Conservation (phyloP, 371 early-diverging fungal species). For the Haplosporangium sp. region DNA sequence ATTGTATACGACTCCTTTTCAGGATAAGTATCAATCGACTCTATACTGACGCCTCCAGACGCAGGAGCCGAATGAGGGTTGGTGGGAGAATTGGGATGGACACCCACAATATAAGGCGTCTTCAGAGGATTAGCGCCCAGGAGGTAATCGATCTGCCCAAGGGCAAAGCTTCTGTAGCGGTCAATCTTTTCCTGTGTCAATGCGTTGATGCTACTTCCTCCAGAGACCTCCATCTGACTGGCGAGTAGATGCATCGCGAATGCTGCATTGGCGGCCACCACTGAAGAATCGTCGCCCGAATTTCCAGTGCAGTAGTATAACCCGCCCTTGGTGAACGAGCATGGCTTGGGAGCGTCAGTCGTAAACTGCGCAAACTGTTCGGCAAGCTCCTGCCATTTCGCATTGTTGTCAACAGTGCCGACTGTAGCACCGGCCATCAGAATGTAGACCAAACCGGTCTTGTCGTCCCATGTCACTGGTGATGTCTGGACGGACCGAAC, state of each 20-base stretch:
- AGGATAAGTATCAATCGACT: slow-evolving; percentile 58
- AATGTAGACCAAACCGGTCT: slow-evolving; percentile 61
- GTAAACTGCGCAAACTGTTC: slow-evolving; percentile 55
- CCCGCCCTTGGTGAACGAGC: slow-evolving; percentile 64
- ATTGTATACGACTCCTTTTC: slow-evolving; percentile 54
- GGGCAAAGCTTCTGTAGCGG: slow-evolving; percentile 60
- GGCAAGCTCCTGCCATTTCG: slow-evolving; percentile 43
- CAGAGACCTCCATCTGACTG: slow-evolving; percentile 17
- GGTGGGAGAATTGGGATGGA: slow-evolving; percentile 68
- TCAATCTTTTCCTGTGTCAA: slow-evolving; percentile 27
- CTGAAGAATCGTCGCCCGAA: slow-evolving; percentile 61
- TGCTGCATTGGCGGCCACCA: slow-evolving; percentile 58
- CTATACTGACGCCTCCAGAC: slow-evolving; percentile 63
- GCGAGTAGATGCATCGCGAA: slow-evolving; percentile 35
- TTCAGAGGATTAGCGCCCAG: slow-evolving; percentile 68
- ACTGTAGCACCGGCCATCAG: slow-evolving; percentile 61
- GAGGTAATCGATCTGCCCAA: slow-evolving; percentile 63
- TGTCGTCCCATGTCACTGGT: slow-evolving; percentile 57
- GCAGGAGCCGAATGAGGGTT: slow-evolving; percentile 76
- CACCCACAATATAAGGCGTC: slow-evolving; percentile 72
- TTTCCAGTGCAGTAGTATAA: slow-evolving; percentile 66
- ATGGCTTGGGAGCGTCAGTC: slow-evolving; percentile 29
- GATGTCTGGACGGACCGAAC: slow-evolving; percentile 5
- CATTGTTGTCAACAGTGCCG: slow-evolving; percentile 14
- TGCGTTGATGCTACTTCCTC: background rate